Base-by-base conservation (phyloP, 495 filamentous ascomycete genomes). In the Achaetomiella virescens region DNA sequence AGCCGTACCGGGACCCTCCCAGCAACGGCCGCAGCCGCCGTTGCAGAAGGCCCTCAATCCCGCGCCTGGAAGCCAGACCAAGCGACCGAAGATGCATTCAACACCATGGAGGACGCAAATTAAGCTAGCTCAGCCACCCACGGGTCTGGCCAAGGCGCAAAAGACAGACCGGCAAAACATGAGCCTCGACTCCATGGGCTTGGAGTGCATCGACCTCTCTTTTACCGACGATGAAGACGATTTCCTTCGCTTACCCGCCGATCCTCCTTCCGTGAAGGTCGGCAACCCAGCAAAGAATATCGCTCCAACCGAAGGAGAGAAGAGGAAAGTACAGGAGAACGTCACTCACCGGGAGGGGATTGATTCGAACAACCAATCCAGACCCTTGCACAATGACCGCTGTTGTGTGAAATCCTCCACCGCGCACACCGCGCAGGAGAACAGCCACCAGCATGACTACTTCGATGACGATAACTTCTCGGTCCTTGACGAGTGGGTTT, bases 181-280 rank as follows among this genome's bases (percentile, higher is more conserved):
- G 8, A 44, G 22, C 33, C 31, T 63, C 38, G 36, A 57, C 42
- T 36, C 46, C 29, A 15, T 61, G 17, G 64, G 69, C 40, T 47
- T 71, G 29, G 72, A 75, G 15, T 73, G 58, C 44, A 67, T 76
- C 42, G 72, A 76, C 29, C 64, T 76, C 20, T 67, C 64, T 0
- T 57, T 27, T 12, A 36, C 29, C 8, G 61, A 68, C 31, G 52
- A 66, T 6, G 58, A 55, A 18, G 33, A 18, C 12, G 31, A 31
- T 18, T 25, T 55, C 20, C 38, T 46, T 2, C 2, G 3, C 14
- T 6, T 3, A 0, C 8, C 24, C 29, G 35, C 12, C 3, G n/a
- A 25, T 48, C 15, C 1, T 20, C 21, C 15, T 17, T 11, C 24
- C 20, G 3, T 18, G 7, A 7, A 42, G 27, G 27, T 9, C 27